Evolutionary conservation across 164 flowering plant species (phyloP).

Genomic region (Nymphaea thermarum): DNA sequence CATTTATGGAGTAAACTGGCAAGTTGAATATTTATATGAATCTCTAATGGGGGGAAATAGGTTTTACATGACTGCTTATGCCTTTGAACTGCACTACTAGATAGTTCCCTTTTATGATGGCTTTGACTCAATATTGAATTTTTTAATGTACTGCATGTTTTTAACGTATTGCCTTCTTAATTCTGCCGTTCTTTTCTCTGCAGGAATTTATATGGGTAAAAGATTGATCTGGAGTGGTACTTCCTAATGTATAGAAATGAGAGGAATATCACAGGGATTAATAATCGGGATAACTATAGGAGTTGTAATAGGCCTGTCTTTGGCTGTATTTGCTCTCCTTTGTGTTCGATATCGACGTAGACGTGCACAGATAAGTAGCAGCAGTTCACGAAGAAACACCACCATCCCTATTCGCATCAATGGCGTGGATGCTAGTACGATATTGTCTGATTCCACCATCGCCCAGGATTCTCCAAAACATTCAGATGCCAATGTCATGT

Average conservation of each 20-base stretch:
- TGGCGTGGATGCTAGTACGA: slow-evolving; percentile 60
- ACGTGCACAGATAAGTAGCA: slow-evolving; percentile 70
- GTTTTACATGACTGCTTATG: too few relatives aligned
- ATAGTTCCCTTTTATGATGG: background rate
- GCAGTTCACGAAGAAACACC: slow-evolving; percentile 77
- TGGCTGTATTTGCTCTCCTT: slow-evolving; percentile 56
- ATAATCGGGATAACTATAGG: slow-evolving; percentile 87
- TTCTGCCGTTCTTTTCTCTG: background rate
- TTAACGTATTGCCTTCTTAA: background rate
- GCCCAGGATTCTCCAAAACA: slow-evolving; percentile 78
- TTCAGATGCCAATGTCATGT: slow-evolving; percentile 28
- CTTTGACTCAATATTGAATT: background rate
- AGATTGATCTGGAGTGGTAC: slow-evolving; percentile 2
- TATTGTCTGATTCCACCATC: slow-evolving; percentile 70
- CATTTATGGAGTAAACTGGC: too few relatives aligned
- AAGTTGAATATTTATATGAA: too few relatives aligned
- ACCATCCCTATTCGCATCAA: slow-evolving; percentile 69
- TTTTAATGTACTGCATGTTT: background rate
- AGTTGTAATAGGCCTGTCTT: slow-evolving; percentile 69
- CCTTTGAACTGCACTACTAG: background rate
- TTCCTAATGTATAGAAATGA: slow-evolving; percentile 31
- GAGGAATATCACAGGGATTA: slow-evolving; percentile 58
- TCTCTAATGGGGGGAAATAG: too few relatives aligned
- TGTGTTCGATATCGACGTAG: slow-evolving; percentile 62
- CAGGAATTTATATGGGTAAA: slow-evolving; percentile 11